Percentiles rank a stretch among this genome's conserved stretches.
These are phyloP conservation scores for Globisporangium spinosum DNA, from an alignment of 352 stramenopile species.

Conservation along the genomic window DNA sequence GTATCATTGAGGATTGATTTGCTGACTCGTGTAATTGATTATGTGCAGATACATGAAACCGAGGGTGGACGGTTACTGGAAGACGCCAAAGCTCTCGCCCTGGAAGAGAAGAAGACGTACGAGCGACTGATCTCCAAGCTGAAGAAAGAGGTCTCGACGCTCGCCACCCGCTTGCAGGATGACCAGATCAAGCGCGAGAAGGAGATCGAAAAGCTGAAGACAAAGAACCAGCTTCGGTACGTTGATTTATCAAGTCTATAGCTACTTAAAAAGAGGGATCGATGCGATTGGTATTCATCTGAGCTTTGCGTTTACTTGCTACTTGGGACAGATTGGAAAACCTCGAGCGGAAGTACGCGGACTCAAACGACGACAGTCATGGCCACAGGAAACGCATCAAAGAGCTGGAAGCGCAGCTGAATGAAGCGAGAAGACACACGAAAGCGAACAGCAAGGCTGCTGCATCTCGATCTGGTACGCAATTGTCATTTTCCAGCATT, in stretches of 20 bases:
- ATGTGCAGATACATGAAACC: slow-evolving; percentile 45
- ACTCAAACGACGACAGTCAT: slow-evolving; percentile 34
- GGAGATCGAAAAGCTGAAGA: slow-evolving; percentile 45
- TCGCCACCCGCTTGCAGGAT: slow-evolving; percentile 55
- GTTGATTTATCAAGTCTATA: neutral
- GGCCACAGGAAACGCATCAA: slow-evolving; percentile 40
- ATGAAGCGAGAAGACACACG: slow-evolving; percentile 40
- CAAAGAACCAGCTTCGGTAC: slow-evolving; percentile 37
- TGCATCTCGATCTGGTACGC: slow-evolving; percentile 31
- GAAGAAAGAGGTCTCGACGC: slow-evolving; percentile 54
- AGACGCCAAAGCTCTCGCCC: slow-evolving; percentile 52
- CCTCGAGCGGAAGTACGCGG: slow-evolving; percentile 26
- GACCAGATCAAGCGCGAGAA: slow-evolving; percentile 39
- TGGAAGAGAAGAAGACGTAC: slow-evolving; percentile 71
- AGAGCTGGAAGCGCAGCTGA: slow-evolving; percentile 53
- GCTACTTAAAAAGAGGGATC: neutral
- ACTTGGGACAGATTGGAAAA: slow-evolving; percentile 24
- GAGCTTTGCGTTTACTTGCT: neutral
- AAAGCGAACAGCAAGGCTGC: slow-evolving; percentile 35
- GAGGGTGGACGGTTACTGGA: slow-evolving; percentile 62
- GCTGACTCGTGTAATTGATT: slow-evolving; percentile 3
- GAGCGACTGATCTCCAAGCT: slow-evolving; percentile 67
- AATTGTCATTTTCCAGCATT: neutral
- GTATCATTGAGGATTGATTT: neutral
- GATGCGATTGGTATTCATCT: neutral